phyloP scores from a whole-genome alignment of 352 stramenopile species.

The Pythium scleroteichum region DNA sequence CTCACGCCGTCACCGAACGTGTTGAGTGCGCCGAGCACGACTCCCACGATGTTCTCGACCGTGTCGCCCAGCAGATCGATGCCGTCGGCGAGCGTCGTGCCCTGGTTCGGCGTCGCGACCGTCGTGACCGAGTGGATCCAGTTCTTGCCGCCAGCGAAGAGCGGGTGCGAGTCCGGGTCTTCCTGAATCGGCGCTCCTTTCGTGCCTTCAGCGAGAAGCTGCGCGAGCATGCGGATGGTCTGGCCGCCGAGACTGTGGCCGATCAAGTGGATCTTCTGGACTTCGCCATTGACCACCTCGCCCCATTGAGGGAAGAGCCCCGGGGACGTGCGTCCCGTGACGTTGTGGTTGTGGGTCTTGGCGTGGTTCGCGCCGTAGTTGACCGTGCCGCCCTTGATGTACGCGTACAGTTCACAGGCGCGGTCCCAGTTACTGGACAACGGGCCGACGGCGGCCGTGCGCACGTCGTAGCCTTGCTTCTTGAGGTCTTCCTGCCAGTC shows the following conservation, averaged over 20 bases:
- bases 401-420: constrained; percentile 46
- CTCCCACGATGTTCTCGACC: constrained; percentile 21
- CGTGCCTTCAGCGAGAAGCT: constrained; percentile 40
- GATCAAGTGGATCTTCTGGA: constrained; percentile 47
- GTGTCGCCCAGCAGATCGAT: constrained; percentile 22
- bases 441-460: constrained; percentile 32
- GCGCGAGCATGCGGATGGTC: constrained; percentile 42
- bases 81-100: constrained; percentile 29
- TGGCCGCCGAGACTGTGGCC: constrained; percentile 45
- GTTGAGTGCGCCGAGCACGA: constrained; percentile 17
- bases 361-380: constrained; percentile 43
- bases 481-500: constrained; percentile 32
- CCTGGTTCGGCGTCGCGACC: constrained; percentile 29
- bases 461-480: constrained; percentile 31
- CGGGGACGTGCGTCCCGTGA: constrained; percentile 31
- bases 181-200: constrained; percentile 29
- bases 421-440: constrained; percentile 49
- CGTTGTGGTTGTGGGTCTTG: constrained; percentile 27
- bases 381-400: constrained; percentile 42
- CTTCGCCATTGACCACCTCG: constrained; percentile 33
- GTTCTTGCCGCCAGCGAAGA: constrained; percentile 37
- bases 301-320: constrained; percentile 49
- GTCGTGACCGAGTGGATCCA: constrained; percentile 45
- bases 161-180: constrained; percentile 19
- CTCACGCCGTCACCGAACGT: constrained; percentile 17